Percentiles rank a stretch among this genome's conserved stretches.
phyloP scores from a whole-genome alignment of 176 grass and related monocot species.

The Cenchrus purpureus region DNA sequence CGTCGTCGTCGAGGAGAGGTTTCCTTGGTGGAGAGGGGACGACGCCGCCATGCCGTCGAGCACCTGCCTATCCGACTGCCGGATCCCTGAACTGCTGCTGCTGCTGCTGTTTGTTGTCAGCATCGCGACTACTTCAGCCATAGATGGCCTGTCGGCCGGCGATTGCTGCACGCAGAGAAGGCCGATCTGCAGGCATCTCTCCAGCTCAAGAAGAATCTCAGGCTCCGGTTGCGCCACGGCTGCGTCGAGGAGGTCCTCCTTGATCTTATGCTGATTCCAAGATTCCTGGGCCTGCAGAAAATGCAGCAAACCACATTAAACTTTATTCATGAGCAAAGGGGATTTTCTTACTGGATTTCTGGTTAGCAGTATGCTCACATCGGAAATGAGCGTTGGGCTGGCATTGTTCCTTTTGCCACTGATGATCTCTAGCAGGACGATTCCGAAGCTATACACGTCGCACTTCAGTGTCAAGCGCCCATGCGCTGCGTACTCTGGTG shows the following conservation, averaged over 20 bases:
- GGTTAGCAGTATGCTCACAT: background rate
- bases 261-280: constrained; percentile 33
- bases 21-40: no score
- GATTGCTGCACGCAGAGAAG: constrained; percentile 53
- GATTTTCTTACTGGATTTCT: no score
- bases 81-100: no score
- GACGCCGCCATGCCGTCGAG: no score
- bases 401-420: background rate
- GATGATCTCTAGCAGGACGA: background rate
- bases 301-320: background rate
- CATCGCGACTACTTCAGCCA: constrained; percentile 34
- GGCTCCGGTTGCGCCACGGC: background rate
- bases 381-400: background rate
- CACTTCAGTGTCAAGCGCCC: background rate
- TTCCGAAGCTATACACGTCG: constrained; percentile 26
- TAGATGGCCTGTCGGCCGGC: constrained; percentile 38
- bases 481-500: background rate
- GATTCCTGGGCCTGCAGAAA: constrained; percentile 37
- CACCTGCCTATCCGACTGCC: no score
- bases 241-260: constrained; percentile 27
- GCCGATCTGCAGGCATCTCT: constrained; percentile 51
- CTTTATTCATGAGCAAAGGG: no score
- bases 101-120: background rate
- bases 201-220: background rate
- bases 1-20: no score